A percentile compares a stretch with the other conserved stretches of the same genome.
These are phyloP conservation scores for Physcomitrium patens DNA, from an alignment of 225 moss, liverwort and hornwort species.

Conservation along the genomic window DNA sequence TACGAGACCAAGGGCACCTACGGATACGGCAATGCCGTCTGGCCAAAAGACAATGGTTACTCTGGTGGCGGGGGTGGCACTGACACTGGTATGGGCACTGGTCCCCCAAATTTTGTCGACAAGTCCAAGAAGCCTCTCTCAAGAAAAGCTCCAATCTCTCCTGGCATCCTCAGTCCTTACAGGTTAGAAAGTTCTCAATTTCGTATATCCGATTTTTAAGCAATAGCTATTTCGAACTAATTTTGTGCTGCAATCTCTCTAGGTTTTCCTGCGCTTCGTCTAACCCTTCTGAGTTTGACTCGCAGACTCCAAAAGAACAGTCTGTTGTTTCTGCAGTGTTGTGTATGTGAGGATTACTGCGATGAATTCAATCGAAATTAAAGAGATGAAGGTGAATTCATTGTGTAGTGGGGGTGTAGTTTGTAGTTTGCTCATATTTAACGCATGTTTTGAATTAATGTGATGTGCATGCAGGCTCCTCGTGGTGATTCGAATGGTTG, in stretches of 20 bases:
- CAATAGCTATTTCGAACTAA: too few relatives aligned
- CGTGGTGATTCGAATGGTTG: slow-evolving; percentile 69
- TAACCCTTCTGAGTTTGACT: too few relatives aligned
- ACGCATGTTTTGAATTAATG: neutral
- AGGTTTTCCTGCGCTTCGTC: too few relatives aligned
- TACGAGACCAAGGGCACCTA: slow-evolving; percentile 89
- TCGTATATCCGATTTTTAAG: neutral
- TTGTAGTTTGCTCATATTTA: neutral
- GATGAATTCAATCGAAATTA: neutral
- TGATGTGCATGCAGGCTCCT: slow-evolving; percentile 63
- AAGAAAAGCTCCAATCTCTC: slow-evolving; percentile 64
- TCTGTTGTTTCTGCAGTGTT: neutral
- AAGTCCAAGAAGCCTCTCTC: slow-evolving; percentile 71
- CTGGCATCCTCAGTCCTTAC: slow-evolving; percentile 70
- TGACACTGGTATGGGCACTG: slow-evolving; percentile 36
- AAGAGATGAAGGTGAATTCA: neutral
- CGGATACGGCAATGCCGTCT: slow-evolving; percentile 89
- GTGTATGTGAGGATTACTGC: neutral
- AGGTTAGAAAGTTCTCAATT: slow-evolving; percentile 29
- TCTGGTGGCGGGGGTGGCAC: slow-evolving; percentile 39
- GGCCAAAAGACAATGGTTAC: slow-evolving; percentile 79
- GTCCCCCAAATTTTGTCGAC: slow-evolving; percentile 57
- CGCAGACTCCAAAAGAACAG: neutral
- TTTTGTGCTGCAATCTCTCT: too few relatives aligned
- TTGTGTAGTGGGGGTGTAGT: neutral